Conservation (phyloP, 331 rosid species). For the Rosa hybrid region DNA sequence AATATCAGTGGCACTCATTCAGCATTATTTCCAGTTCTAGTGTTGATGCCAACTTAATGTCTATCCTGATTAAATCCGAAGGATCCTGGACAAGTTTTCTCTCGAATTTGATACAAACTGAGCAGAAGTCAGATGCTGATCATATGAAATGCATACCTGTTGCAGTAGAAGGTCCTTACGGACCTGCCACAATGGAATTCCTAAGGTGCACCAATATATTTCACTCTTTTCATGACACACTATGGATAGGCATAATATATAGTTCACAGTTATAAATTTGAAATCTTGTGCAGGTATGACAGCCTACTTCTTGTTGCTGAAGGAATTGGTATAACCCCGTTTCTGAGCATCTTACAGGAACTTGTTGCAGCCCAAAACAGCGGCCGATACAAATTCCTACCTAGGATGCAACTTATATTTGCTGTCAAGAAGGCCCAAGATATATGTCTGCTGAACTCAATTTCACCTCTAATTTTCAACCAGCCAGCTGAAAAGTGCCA, state of each 20-base stretch:
- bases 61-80: slow-evolving; percentile 72
- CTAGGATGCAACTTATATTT: slow-evolving; percentile 60
- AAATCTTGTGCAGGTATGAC: slow-evolving; percentile 65
- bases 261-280: background rate
- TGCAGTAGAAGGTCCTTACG: slow-evolving; percentile 94
- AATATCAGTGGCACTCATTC: slow-evolving; percentile 88
- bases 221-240: background rate
- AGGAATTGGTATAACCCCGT: slow-evolving; percentile 89
- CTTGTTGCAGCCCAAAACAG: slow-evolving; percentile 37
- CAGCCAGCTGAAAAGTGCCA: slow-evolving; percentile 39
- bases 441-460: slow-evolving; percentile 56
- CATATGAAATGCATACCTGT: slow-evolving; percentile 52
- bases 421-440: slow-evolving; percentile 66
- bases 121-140: slow-evolving; percentile 42
- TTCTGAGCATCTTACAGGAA: slow-evolving; percentile 82
- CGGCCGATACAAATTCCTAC: slow-evolving; percentile 36
- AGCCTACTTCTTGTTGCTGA: slow-evolving; percentile 73
- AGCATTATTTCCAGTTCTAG: slow-evolving; percentile 80
- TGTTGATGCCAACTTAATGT: slow-evolving; percentile 48
- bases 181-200: slow-evolving; percentile 67
- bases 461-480: slow-evolving; percentile 52
- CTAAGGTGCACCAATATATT: slow-evolving; percentile 42
- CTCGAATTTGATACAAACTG: slow-evolving; percentile 50
- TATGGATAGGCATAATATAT: background rate
- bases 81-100: slow-evolving; percentile 86